Percentiles rank a stretch among this genome's conserved stretches.
Evolutionary conservation across 306 rosid species (phyloP).

Genomic region (Dryas alaskensis): DNA sequence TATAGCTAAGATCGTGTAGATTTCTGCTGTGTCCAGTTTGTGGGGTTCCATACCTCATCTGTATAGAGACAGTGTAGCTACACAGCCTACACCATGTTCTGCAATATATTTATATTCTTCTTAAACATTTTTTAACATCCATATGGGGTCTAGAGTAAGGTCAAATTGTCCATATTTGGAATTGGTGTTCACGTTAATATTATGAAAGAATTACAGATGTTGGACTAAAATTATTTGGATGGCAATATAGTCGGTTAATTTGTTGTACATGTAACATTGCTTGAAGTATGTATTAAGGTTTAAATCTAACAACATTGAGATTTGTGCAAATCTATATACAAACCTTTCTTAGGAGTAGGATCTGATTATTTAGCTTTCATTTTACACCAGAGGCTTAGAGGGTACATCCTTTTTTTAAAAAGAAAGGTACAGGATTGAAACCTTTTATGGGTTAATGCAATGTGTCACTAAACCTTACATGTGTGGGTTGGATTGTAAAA

Average conservation of each 20-base stretch:
- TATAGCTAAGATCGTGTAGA: not conserved
- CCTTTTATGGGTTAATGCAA: not conserved
- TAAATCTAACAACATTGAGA: not conserved
- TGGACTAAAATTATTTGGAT: too few species aligned
- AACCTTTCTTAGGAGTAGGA: not conserved
- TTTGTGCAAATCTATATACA: not conserved
- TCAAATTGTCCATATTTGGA: not conserved
- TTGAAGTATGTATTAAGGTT: too few species aligned
- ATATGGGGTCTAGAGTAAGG: not conserved
- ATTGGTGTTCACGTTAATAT: not conserved
- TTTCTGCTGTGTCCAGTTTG: constrained; percentile 10
- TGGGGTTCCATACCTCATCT: constrained; percentile 12
- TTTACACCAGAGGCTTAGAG: not conserved
- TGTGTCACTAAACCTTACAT: not conserved
- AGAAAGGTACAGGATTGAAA: not conserved
- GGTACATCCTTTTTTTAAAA: not conserved
- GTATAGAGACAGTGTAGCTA: not conserved
- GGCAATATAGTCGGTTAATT: too few species aligned
- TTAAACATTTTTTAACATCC: not conserved
- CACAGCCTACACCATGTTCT: not conserved
- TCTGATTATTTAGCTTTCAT: not conserved
- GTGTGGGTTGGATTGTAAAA: constrained; percentile 1
- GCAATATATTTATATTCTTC: not conserved
- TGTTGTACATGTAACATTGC: too few species aligned
- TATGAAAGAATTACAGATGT: too few species aligned